Evolutionary conservation across 2,329 filamentous ascomycete species (phyloP), one percentile per base, ranked within the genome.

Genomic region (Colletotrichum navitas): DNA sequence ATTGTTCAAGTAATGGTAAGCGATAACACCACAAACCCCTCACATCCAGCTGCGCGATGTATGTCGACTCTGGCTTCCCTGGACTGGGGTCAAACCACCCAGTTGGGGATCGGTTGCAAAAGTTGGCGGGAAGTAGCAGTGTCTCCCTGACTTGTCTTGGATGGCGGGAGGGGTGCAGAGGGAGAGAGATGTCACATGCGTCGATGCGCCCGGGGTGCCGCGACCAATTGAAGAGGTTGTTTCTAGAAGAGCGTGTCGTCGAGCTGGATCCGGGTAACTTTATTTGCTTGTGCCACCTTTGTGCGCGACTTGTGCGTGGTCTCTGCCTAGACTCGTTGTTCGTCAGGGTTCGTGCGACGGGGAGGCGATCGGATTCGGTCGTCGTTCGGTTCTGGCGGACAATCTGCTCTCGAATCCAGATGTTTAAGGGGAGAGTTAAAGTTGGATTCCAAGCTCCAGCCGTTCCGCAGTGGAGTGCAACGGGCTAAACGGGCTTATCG

Each of bases 101-200:
- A 68, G 73, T 72, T 56, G 64, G 49, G 60, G 32, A 32, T 59
- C 12, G 63, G 58, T 68, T 54, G 67, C 58, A 66, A 70, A 51
- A 59, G 66, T 61, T 72, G 69, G 64, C 72, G 71, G 71, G 64
- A 74, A 55, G 73, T 63, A 56, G 71, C 73, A 74, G 73, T 64
- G 29, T 62, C 62, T 52, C 58, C 66, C 65, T 45, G 60, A 61
- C 47, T 69, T 64, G 47, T 68, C 62, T 71, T 67, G 52, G 68
- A 70, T 63, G 60, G 69, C 61, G 69, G 66, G 66, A 73, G 73
- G 63, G 63, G 71, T 62, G 63, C 56, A 72, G 64, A 69, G 64
- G 63, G 39, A 63, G 55, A 61, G 51, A 60, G 51, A 74, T 68
- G 73, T 74, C 71, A 74, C 73, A 74, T 74, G 73, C 64, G 71